Evolutionary conservation across 805 yeast species (phyloP).

Genomic region (Zygoascus biomembranicola): DNA sequence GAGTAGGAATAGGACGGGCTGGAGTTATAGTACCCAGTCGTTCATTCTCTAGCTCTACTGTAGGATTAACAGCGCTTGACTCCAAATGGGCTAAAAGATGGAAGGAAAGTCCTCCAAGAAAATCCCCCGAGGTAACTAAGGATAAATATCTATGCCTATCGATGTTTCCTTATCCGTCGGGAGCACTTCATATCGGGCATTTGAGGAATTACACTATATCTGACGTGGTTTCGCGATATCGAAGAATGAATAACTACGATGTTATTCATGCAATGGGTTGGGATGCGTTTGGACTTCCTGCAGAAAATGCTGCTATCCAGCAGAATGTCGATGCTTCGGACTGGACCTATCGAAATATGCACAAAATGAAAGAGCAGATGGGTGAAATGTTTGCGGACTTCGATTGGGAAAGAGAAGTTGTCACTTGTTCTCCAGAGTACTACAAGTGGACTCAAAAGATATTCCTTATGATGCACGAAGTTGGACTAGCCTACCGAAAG

Average conservation of each 20-base stretch:
- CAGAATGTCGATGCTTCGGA: slow-evolving; percentile 64
- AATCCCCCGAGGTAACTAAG: not conserved
- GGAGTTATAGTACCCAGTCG: too few relatives aligned
- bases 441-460: slow-evolving; percentile 90
- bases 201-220: slow-evolving; percentile 86
- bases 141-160: slow-evolving; percentile 54
- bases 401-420: slow-evolving; percentile 87
- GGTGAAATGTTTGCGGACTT: slow-evolving; percentile 69
- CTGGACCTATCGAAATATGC: slow-evolving; percentile 82
- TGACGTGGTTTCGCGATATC: slow-evolving; percentile 73
- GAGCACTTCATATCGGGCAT: slow-evolving; percentile 89
- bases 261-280: slow-evolving; percentile 98
- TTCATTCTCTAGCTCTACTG: not conserved
- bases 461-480: slow-evolving; percentile 61
- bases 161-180: slow-evolving; percentile 97
- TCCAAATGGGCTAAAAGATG: slow-evolving; percentile 26
- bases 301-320: slow-evolving; percentile 96
- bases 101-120: slow-evolving; percentile 15
- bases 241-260: slow-evolving; percentile 63
- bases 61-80: slow-evolving; percentile 13
- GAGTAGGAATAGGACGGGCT: too few relatives aligned
- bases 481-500: slow-evolving; percentile 77
- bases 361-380: slow-evolving; percentile 81
- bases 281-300: slow-evolving; percentile 98
- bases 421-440: slow-evolving; percentile 80